Conservation (phyloP, 768 basidiomycete genomes). For the Pulveroboletus ravenelii region DNA sequence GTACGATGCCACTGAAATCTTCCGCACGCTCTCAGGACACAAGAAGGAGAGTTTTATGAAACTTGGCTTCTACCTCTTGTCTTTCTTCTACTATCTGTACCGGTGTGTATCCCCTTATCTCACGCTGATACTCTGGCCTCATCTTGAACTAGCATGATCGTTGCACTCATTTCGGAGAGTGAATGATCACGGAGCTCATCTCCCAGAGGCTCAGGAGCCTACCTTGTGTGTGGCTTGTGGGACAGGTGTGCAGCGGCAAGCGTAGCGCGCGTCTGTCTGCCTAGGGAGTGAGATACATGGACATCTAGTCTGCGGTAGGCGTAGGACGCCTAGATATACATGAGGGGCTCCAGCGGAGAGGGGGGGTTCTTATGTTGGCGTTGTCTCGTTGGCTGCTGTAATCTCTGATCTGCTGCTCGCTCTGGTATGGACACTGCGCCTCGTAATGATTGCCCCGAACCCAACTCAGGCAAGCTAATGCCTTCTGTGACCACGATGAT, state of each 20-base stretch:
- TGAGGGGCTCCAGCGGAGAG: slow-evolving; percentile 1
- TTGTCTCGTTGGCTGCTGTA: slow-evolving; percentile 20
- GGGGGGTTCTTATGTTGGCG: slow-evolving; percentile 12
- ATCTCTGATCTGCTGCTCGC: slow-evolving; percentile 6
- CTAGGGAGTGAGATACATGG: slow-evolving; percentile 11
- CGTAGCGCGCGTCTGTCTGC: slow-evolving; percentile 2
- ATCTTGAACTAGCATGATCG: slow-evolving; percentile 64
- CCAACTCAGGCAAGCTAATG: neutral
- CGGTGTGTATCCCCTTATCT: slow-evolving; percentile 46
- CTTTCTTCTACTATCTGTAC: slow-evolving; percentile 91
- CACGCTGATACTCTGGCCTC: neutral
- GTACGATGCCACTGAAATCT: slow-evolving; percentile 99
- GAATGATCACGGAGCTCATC: slow-evolving; percentile 35
- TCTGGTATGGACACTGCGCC: neutral
- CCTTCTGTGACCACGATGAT: neutral
- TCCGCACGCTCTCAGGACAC: slow-evolving; percentile 87
- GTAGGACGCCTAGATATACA: slow-evolving; percentile 10
- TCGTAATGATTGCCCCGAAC: neutral
- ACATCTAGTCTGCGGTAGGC: slow-evolving; percentile 15
- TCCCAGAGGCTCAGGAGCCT: neutral
- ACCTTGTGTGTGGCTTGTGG: neutral
- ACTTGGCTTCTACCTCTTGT: slow-evolving; percentile 88
- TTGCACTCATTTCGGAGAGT: slow-evolving; percentile 78
- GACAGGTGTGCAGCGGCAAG: neutral
- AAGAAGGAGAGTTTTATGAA: slow-evolving; percentile 97